Evolutionary conservation across 176 grass and related monocot genomes (phyloP).

Genomic region (Saccharum officinarum): DNA sequence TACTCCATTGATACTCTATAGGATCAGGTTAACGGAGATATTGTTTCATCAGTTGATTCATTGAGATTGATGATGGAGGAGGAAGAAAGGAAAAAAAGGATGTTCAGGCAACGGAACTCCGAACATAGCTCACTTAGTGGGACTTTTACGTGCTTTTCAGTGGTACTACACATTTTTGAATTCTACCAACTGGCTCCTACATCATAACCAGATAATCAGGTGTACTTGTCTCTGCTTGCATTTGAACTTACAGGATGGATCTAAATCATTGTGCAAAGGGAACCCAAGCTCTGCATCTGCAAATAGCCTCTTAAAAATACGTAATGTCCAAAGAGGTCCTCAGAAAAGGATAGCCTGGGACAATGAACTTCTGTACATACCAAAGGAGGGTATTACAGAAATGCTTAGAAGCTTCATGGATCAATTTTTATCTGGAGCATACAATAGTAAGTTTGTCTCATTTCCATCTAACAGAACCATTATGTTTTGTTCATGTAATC

Average conservation of each 20-base stretch:
- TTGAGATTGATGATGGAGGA: constrained; percentile 69
- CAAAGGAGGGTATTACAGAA: constrained; percentile 65
- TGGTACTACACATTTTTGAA: constrained; percentile 48
- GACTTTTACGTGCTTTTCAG: constrained; percentile 58
- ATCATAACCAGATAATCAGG: constrained; percentile 26
- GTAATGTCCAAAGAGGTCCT: constrained; percentile 74
- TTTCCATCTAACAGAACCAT: constrained; percentile 24
- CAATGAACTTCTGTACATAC: constrained; percentile 53
- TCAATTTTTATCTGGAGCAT: constrained; percentile 94
- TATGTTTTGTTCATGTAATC: constrained; percentile 18
- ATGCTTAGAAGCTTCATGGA: constrained; percentile 63
- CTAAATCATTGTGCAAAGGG: constrained; percentile 85
- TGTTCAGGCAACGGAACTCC: constrained; percentile 42
- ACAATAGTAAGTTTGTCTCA: constrained; percentile 64
- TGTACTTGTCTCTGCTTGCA: constrained; percentile 18
- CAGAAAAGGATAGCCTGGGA: constrained; percentile 92
- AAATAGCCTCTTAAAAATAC: constrained; percentile 64
- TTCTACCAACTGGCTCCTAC: constrained; percentile 17
- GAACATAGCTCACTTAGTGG: constrained; percentile 57
- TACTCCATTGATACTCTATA: constrained; percentile 25
- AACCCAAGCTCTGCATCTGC: constrained; percentile 61
- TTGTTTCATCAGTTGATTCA: constrained; percentile 64
- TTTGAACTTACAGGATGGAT: constrained; percentile 70
- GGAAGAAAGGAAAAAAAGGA: constrained; percentile 55
- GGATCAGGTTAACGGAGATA: constrained; percentile 47